Evolutionary conservation across 2,329 filamentous ascomycete genomes (phyloP), one percentile per base, ranked within the genome.

Genomic region (Cercospora berteroae): DNA sequence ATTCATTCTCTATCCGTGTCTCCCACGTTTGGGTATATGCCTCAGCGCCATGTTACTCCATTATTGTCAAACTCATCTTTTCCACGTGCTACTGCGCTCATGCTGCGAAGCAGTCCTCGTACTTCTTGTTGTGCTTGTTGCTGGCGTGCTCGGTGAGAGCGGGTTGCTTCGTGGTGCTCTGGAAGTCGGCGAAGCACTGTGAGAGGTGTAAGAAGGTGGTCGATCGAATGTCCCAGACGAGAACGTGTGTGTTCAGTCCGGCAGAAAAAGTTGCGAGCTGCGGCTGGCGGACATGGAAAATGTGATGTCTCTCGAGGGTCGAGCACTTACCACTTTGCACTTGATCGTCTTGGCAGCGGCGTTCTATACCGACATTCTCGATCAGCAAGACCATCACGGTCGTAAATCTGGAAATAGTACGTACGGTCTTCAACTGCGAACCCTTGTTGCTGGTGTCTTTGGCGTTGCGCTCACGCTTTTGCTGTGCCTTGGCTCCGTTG

Each of bases 41-140:
- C 48, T 33, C 48, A 56, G 33, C 61, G 48, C 61, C 61, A 56
- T 56, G n/a, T 36, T 23, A 63, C 61, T 63, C 61, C 50, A 16
- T 20, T 61, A 12, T 42, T 18, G 29, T 50, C 39, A 29, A 48
- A 20, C 16, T 16, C 27, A 44, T 29, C 16, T 20, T 42, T 6
- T 6, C 33, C 44, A 6, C n/a, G 8, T 20, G 6, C 27, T 25
- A 5, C 27, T 18, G 31, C 9, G n/a, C 33, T 60, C 29, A 60
- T n/a, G 36, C 63, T n/a, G 56, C 67, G 48, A 94, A 94, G 82
- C 91, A 93, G 44, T 92, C 89, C 63, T 84, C 78, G 27, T 92
- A 82, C 55, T 85, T 84, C 83, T 92, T 92, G 83, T 81, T 89
- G 83, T 94, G 91, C 84, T 92, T 93, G 81, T 92, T 92, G 71